phyloP scores from a whole-genome alignment of 2,329 filamentous ascomycete species.

The Trematosphaeria pertusa region DNA sequence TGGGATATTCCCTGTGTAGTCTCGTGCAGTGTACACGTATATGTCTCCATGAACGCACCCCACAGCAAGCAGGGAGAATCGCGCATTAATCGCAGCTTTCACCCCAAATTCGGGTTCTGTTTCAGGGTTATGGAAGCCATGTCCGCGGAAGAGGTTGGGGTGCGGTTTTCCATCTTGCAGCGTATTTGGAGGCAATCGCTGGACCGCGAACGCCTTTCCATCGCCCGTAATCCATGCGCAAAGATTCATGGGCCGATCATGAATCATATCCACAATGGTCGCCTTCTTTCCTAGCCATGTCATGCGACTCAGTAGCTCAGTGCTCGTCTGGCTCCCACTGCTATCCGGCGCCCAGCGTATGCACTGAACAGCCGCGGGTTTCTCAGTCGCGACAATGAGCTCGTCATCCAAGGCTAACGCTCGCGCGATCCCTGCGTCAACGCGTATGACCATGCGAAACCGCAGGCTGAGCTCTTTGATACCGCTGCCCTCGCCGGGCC shows the following conservation, averaged over 20 bases:
- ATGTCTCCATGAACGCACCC: slow-evolving; percentile 82
- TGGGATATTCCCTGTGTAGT: slow-evolving; percentile 92
- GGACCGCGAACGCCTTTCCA: slow-evolving; percentile 88
- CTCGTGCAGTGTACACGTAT: slow-evolving; percentile 88
- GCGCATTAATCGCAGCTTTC: slow-evolving; percentile 85
- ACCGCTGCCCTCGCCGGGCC: slow-evolving; percentile 81
- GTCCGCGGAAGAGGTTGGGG: slow-evolving; percentile 81
- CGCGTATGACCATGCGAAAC: slow-evolving; percentile 97
- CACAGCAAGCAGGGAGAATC: slow-evolving; percentile 91
- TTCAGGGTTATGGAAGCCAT: slow-evolving; percentile 84
- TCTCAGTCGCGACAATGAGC: slow-evolving; percentile 86
- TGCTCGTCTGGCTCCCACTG: slow-evolving; percentile 82
- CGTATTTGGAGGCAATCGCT: slow-evolving; percentile 61
- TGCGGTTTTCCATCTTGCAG: slow-evolving; percentile 53
- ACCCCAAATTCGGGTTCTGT: slow-evolving; percentile 67
- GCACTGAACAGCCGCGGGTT: slow-evolving; percentile 93
- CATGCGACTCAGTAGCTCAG: slow-evolving; percentile 88
- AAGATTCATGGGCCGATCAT: slow-evolving; percentile 96
- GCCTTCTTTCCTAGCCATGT: slow-evolving; percentile 81
- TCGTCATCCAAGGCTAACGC: slow-evolving; percentile 92
- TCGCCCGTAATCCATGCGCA: slow-evolving; percentile 91
- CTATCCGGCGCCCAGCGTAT: slow-evolving; percentile 92
- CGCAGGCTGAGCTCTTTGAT: slow-evolving; percentile 87
- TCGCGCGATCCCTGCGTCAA: slow-evolving; percentile 91
- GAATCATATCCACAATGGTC: slow-evolving; percentile 81